A percentile compares a stretch with the other conserved stretches of the same genome.
These are phyloP conservation scores for Apiosordaria backusii DNA, from an alignment of 495 filamentous ascomycete genomes.

Conservation along the genomic window DNA sequence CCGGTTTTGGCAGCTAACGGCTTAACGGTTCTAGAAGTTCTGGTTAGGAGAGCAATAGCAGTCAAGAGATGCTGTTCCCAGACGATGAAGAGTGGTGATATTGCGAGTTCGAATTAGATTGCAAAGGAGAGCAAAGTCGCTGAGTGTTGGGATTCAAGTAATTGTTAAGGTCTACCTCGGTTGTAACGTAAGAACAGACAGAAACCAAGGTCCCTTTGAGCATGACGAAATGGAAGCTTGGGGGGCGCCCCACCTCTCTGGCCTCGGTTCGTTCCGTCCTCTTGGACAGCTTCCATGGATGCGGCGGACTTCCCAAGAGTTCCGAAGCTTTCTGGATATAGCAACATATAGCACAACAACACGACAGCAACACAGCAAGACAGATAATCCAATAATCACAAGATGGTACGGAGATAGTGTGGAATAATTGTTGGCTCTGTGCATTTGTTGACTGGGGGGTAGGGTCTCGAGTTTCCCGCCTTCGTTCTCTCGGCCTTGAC, in stretches of 20 bases:
- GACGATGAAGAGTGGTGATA: too few species aligned
- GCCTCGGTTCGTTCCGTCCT: not conserved
- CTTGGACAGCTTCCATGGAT: not conserved
- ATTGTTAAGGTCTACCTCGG: not conserved
- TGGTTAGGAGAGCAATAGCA: too few species aligned
- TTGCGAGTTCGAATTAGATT: not conserved
- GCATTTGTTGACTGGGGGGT: not conserved
- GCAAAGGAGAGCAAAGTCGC: not conserved
- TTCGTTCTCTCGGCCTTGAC: slow-evolving; percentile 77
- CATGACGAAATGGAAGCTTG: slow-evolving; percentile 7
- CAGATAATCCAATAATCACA: slow-evolving; percentile 9
- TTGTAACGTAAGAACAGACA: not conserved
- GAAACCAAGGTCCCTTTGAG: not conserved
- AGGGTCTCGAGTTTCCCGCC: slow-evolving; percentile 48
- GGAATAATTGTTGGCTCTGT: not conserved
- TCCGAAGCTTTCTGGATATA: slow-evolving; percentile 5
- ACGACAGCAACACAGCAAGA: not conserved
- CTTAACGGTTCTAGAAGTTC: too few species aligned
- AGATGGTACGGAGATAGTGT: slow-evolving; percentile 15
- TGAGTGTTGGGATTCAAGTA: not conserved
- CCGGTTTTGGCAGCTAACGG: not conserved
- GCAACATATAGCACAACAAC: not conserved
- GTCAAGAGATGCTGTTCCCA: too few species aligned
- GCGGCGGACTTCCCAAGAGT: slow-evolving; percentile 14
- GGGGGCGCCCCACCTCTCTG: not conserved